These are phyloP conservation scores for Penicillium crystallinum DNA, from an alignment of 495 filamentous ascomycete species.

Conservation along the genomic window DNA sequence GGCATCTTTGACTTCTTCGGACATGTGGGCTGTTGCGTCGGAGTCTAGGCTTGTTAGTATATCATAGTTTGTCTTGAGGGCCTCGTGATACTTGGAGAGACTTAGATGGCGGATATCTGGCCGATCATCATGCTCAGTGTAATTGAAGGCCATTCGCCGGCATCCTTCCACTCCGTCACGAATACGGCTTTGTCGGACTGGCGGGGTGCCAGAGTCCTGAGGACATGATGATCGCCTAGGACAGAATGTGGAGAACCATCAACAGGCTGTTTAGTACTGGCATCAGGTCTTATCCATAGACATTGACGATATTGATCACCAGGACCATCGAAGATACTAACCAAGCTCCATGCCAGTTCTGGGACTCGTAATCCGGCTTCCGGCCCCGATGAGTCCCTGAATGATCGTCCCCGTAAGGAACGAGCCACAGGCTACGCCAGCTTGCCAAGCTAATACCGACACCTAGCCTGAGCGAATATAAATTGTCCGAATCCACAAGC, in stretches of 20 bases:
- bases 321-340: conserved; percentile 39
- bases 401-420: conserved; percentile 44
- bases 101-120: conserved; percentile 35
- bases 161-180: conserved; percentile 36
- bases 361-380: conserved; percentile 27
- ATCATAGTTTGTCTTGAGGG: too few species aligned
- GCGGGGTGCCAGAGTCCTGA: conserved; percentile 39
- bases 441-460: conserved; percentile 39
- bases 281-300: conserved; percentile 29
- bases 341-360: conserved; percentile 39
- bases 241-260: conserved; percentile 35
- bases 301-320: conserved; percentile 38
- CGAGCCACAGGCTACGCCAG: conserved; percentile 26
- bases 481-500: too few species aligned
- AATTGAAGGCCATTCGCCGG: conserved; percentile 42
- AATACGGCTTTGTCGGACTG: conserved; percentile 37
- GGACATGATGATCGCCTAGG: conserved; percentile 28
- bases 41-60: conserved; percentile 16
- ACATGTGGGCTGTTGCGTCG: conserved; percentile 32
- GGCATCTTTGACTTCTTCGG: conserved; percentile 42
- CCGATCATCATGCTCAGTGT: conserved; percentile 47
- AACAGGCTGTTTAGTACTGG: conserved; percentile 34
- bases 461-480: conserved; percentile 45
- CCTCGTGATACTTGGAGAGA: conserved; percentile 18
- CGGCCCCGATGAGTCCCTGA: conserved; percentile 37